These are phyloP conservation scores for Talaromyces sp. DNA, from an alignment of 2,329 filamentous ascomycete species.

Conservation along the genomic window DNA sequence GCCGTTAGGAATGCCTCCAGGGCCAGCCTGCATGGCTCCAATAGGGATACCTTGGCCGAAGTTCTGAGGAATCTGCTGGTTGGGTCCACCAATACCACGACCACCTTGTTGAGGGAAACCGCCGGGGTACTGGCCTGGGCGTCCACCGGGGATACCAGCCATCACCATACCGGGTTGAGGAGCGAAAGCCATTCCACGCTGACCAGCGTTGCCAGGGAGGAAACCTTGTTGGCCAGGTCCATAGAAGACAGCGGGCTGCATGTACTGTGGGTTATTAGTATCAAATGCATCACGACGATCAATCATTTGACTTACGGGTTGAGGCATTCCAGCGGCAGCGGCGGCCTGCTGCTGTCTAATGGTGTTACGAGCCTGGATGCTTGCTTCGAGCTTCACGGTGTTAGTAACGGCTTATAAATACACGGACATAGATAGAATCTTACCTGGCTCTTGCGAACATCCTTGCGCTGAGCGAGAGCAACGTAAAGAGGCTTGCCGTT, in stretches of 20 bases:
- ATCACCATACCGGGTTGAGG: slow-evolving; percentile 55
- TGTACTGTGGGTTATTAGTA: slow-evolving; percentile 55
- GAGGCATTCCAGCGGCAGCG: slow-evolving; percentile 82
- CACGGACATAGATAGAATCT: slow-evolving; percentile 13
- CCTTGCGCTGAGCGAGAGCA: slow-evolving; percentile 97
- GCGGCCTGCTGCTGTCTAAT: slow-evolving; percentile 97
- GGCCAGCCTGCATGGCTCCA: slow-evolving; percentile 55
- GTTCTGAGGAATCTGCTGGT: slow-evolving; percentile 83
- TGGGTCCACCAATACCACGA: slow-evolving; percentile 71
- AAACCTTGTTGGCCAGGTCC: slow-evolving; percentile 66
- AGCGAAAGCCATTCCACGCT: slow-evolving; percentile 63
- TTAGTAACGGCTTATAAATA: slow-evolving; percentile 6
- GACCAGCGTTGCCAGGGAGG: slow-evolving; percentile 55
- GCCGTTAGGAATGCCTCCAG: slow-evolving; percentile 72
- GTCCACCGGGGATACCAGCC: slow-evolving; percentile 73
- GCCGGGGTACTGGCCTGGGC: slow-evolving; percentile 80
- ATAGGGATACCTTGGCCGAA: slow-evolving; percentile 71
- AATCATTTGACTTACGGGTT: slow-evolving; percentile 42
- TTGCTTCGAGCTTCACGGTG: slow-evolving; percentile 72
- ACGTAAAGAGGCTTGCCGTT: slow-evolving; percentile 96
- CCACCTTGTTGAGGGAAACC: slow-evolving; percentile 83
- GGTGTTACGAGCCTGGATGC: slow-evolving; percentile 98
- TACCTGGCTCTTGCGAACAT: slow-evolving; percentile 92
- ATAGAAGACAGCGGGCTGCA: slow-evolving; percentile 91
- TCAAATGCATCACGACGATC: background rate